Evolutionary conservation across 768 basidiomycete species (phyloP).

Genomic region (Mycena epipterygia): DNA sequence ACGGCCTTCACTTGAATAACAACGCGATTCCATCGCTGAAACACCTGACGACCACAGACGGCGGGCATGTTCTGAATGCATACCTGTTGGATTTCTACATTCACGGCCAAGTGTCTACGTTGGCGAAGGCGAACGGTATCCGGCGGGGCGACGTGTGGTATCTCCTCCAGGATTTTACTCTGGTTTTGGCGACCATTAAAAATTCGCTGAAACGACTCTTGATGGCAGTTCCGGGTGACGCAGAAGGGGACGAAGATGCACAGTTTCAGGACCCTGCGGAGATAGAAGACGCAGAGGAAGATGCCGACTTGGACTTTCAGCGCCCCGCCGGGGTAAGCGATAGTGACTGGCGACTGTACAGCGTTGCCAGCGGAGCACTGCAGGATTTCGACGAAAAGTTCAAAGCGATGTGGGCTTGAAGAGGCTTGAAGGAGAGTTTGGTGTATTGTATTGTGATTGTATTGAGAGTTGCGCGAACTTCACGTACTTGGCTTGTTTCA

Average conservation of each 20-base stretch:
- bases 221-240: conserved; percentile 36
- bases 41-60: conserved; percentile 41
- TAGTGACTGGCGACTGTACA: conserved; percentile 69
- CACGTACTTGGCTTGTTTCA: too few relatives aligned
- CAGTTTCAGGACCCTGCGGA: conserved; percentile 41
- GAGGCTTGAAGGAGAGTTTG: not conserved
- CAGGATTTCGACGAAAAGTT: conserved; percentile 72
- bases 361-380: conserved; percentile 58
- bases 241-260: conserved; percentile 42
- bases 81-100: conserved; percentile 78
- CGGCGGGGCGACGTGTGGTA: conserved; percentile 78
- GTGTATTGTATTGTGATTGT: too few relatives aligned
- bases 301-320: conserved; percentile 36
- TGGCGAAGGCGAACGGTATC: conserved; percentile 69
- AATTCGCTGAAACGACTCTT: conserved; percentile 64
- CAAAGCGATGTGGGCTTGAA: conserved; percentile 71
- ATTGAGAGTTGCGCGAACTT: too few relatives aligned
- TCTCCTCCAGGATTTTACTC: conserved; percentile 67
- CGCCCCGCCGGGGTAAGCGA: conserved; percentile 57
- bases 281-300: conserved; percentile 39
- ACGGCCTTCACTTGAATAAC: conserved; percentile 68
- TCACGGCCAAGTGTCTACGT: conserved; percentile 68
- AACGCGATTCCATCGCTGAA: conserved; percentile 71
- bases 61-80: conserved; percentile 63
- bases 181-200: conserved; percentile 65